Evolutionary conservation across 2,329 filamentous ascomycete genomes (phyloP).

Genomic region (Aspergillus persii): DNA sequence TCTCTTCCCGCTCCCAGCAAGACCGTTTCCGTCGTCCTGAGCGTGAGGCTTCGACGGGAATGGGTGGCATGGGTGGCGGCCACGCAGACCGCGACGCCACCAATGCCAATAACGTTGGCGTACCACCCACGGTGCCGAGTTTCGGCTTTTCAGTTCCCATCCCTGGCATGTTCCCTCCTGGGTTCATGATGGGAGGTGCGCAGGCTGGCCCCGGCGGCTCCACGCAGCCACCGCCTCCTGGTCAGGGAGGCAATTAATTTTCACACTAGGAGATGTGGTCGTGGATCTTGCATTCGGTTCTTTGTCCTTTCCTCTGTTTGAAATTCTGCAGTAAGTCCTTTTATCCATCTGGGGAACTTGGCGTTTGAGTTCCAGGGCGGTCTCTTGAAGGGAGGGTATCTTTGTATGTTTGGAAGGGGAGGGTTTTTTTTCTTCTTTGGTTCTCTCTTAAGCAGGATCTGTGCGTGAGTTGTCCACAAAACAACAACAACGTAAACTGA

Average conservation of each 20-base stretch:
- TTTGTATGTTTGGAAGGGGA: background rate
- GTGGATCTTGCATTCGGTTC: background rate
- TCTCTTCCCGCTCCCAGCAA: slow-evolving; percentile 42
- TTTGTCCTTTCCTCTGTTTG: slow-evolving; percentile 11
- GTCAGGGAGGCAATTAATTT: slow-evolving; percentile 29
- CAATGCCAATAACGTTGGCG: slow-evolving; percentile 46
- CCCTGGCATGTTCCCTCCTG: slow-evolving; percentile 46
- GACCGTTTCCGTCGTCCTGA: slow-evolving; percentile 35
- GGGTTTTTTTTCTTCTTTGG: background rate
- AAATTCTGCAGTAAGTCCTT: slow-evolving; percentile 13
- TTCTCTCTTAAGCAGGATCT: background rate
- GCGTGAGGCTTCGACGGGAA: slow-evolving; percentile 30
- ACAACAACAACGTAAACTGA: too few relatives aligned
- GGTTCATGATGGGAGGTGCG: slow-evolving; percentile 46
- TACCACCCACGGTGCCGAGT: slow-evolving; percentile 54
- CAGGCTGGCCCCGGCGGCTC: slow-evolving; percentile 30
- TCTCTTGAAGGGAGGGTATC: background rate
- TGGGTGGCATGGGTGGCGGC: slow-evolving; percentile 19
- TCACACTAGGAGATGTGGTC: background rate
- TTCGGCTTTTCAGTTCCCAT: slow-evolving; percentile 55
- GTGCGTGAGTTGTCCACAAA: background rate
- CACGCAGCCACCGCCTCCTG: slow-evolving; percentile 38
- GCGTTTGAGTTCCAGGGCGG: slow-evolving; percentile 2
- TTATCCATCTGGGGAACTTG: slow-evolving; percentile 4
- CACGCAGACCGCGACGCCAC: slow-evolving; percentile 35